phyloP scores from a whole-genome alignment of 768 basidiomycete species.

The Amanita muscaria region DNA sequence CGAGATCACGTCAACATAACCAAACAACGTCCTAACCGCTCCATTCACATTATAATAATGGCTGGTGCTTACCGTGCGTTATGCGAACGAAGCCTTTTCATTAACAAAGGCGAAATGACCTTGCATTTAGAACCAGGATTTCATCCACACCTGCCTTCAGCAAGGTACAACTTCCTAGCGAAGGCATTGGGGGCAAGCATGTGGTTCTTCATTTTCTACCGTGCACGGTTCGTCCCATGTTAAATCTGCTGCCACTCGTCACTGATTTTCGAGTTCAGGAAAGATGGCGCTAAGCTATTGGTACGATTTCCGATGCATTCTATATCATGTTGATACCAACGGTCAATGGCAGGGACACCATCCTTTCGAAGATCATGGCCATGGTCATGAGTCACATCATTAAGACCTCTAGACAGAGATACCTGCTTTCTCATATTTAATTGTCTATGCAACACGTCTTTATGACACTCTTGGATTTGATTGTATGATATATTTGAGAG shows the following conservation, averaged over 20 bases:
- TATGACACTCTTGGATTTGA: not conserved
- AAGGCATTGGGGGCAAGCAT: conserved; percentile 87
- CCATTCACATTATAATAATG: conserved; percentile 23
- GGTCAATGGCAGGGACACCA: conserved; percentile 39
- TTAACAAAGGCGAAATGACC: conserved; percentile 1
- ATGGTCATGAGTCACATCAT: conserved; percentile 32
- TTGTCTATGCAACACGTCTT: not conserved
- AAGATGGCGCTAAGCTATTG: conserved; percentile 70
- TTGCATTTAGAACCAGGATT: conserved; percentile 58
- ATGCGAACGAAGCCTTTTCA: not conserved
- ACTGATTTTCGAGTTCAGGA: conserved; percentile 28
- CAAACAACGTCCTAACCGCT: conserved; percentile 27
- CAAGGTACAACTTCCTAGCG: conserved; percentile 67
- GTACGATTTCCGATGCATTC: conserved; percentile 29
- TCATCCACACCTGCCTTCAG: conserved; percentile 78
- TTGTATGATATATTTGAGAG: too few species aligned
- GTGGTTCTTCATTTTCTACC: conserved; percentile 99
- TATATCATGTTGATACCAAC: not conserved
- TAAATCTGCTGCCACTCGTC: not conserved
- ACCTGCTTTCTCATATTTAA: conserved; percentile 10
- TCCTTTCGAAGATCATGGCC: conserved; percentile 31
- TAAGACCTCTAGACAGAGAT: too few species aligned
- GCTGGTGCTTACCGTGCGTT: conserved; percentile 32
- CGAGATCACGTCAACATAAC: conserved; percentile 22
- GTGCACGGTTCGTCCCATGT: conserved; percentile 63